These are phyloP conservation scores for Coemansia umbellata DNA, from an alignment of 192 early-diverging fungal genomes.

Conservation along the genomic window DNA sequence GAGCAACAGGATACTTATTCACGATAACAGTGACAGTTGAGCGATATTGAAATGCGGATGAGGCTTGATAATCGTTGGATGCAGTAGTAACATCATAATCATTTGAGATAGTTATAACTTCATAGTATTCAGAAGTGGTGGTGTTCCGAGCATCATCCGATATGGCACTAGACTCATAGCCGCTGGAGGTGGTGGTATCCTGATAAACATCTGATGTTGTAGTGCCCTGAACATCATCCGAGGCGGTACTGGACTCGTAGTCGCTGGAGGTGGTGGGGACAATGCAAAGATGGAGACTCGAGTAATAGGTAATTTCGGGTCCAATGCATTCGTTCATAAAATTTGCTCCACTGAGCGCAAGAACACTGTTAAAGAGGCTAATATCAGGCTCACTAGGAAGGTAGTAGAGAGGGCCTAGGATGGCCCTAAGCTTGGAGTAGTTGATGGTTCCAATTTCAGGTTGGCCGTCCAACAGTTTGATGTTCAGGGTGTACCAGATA, in stretches of 20 bases:
- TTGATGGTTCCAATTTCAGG: not conserved
- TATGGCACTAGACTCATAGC: not conserved
- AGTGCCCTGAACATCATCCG: no score
- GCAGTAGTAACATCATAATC: not conserved
- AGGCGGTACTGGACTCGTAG: no score
- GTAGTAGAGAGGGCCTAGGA: not conserved
- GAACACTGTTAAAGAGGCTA: not conserved
- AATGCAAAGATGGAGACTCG: constrained; percentile 1
- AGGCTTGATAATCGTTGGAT: no score
- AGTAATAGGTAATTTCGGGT: constrained; percentile 2
- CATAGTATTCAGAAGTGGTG: not conserved
- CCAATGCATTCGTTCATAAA: constrained; percentile 7
- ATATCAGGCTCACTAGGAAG: not conserved
- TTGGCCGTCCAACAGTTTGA: not conserved
- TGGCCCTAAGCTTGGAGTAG: not conserved
- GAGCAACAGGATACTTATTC: no score
- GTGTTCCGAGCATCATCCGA: not conserved
- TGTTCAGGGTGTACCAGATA: not conserved
- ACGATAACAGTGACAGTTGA: no score
- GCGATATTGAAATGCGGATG: no score
- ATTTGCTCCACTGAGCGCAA: constrained; percentile 3
- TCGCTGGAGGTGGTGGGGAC: not conserved
- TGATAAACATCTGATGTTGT: no score
- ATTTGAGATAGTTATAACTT: not conserved
- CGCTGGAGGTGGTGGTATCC: no score